phyloP scores from a whole-genome alignment of 164 flowering plant species.

The Vitis rupestris region DNA sequence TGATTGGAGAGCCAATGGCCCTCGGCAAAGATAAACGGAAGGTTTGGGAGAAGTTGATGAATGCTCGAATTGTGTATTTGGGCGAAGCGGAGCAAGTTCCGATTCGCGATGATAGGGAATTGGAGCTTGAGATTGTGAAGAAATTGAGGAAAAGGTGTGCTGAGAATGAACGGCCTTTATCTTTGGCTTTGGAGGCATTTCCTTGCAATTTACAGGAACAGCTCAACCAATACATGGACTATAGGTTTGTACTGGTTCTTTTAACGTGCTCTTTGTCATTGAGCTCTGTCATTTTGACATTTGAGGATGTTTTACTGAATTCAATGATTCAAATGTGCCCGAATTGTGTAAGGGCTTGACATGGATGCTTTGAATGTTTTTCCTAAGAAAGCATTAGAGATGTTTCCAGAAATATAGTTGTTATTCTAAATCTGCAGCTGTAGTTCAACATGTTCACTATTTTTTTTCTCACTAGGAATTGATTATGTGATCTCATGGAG shows the following conservation, averaged over 20 bases:
- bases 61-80: slow-evolving; percentile 73
- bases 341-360: too few relatives aligned
- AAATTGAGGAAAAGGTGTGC: slow-evolving; percentile 59
- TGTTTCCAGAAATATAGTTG: too few relatives aligned
- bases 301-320: too few relatives aligned
- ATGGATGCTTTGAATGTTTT: not conserved
- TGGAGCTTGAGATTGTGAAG: slow-evolving; percentile 86
- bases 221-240: slow-evolving; percentile 68
- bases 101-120: slow-evolving; percentile 67
- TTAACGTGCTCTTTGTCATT: not conserved
- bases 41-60: slow-evolving; percentile 96
- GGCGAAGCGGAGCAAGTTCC: slow-evolving; percentile 99
- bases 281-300: too few relatives aligned
- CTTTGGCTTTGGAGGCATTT: slow-evolving; percentile 86
- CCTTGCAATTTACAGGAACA: slow-evolving; percentile 72
- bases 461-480: too few relatives aligned
- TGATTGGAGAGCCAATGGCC: slow-evolving; percentile 89
- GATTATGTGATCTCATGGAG: too few relatives aligned
- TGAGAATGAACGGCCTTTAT: slow-evolving; percentile 52
- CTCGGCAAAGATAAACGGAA: slow-evolving; percentile 81
- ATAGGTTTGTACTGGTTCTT: slow-evolving; percentile 41
- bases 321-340: too few relatives aligned
- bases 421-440: too few relatives aligned
- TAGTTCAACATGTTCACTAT: too few relatives aligned
- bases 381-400: not conserved